Base-by-base conservation (phyloP, 1,139 yeast species). In the Arxiozyma bovina region DNA sequence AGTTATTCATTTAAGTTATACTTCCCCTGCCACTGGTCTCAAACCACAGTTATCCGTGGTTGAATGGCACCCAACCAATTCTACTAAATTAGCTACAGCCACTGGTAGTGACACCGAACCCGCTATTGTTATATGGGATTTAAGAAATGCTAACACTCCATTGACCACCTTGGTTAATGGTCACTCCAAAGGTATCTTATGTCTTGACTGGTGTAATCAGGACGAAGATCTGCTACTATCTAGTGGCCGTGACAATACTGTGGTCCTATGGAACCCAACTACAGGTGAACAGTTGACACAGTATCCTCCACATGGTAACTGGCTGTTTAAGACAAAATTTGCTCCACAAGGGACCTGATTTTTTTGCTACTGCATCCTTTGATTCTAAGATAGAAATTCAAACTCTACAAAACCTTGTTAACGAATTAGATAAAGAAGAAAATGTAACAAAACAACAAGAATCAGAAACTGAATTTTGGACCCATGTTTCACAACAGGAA, bases 331-430 rank as follows among this genome's bases (percentile, higher is more conserved):
- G 70, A 81, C 96, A 18, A 79, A 80, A 63, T 93, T 91, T 75
- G 95, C 96, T 56, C 96, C 96, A 48, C 71, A 76, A 30, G 82
- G 82, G 88, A 27, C 99, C 99, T 5, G 97, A 91, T 58, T 73
- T 89, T 55, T 87, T 94, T 74, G 99, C 98, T 8, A 81, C 91
- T 55, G 94, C 98, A 25, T 87, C 97, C 17, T 88, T 87, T 63
- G 98, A 91, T 70, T 95, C 96, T 55, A 89, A 87, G 69, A 78
- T 94, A 56, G 73, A 81, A 52, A 77, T 93, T 47, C 97, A 91
- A 72, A 80, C 96, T 42, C 75, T 94, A 58, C 99, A 94, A 72
- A 96, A 90, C 67, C 55, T 68, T 43, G 62, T 60, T 22, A 67
- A 58, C 42, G 60, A 61, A 17, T 51, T 65, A 23, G 72, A 69